Conservation (phyloP, 306 rosid species). For the Urtica urens region DNA sequence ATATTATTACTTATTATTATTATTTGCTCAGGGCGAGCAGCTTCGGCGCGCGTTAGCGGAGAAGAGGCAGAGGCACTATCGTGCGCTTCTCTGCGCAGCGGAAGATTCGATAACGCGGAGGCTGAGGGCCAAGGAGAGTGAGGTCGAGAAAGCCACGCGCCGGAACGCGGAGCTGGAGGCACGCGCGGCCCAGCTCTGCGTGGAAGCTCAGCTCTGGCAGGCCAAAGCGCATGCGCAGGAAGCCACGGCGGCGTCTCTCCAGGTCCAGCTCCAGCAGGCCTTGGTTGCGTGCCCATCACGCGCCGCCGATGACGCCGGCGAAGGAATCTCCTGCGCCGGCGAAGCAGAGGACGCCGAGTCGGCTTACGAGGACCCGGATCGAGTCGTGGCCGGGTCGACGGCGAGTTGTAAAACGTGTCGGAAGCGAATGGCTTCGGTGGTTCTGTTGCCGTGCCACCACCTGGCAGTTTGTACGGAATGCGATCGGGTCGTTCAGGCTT, state of each 20-base stretch:
- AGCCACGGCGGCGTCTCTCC: constrained; percentile 51
- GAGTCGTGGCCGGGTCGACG: constrained; percentile 13
- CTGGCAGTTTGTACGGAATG: constrained; percentile 63
- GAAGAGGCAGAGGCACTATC: constrained; percentile 53
- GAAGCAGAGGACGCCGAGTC: constrained; percentile 87
- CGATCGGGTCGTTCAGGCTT: constrained; percentile 44
- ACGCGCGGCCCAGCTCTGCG: constrained; percentile 63
- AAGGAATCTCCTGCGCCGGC: constrained; percentile 34
- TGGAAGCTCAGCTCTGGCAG: constrained; percentile 76
- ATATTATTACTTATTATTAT: neutral
- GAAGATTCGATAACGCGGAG: constrained; percentile 48
- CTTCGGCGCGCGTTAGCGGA: constrained; percentile 53
- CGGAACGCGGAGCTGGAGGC: constrained; percentile 67
- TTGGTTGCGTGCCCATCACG: constrained; percentile 24
- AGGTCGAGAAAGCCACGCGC: constrained; percentile 56
- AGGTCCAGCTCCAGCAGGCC: constrained; percentile 68
- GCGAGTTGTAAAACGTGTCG: constrained; percentile 60
- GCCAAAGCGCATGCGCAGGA: constrained; percentile 72
- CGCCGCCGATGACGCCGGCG: constrained; percentile 26
- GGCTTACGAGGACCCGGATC: constrained; percentile 58
- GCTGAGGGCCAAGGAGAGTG: constrained; percentile 55
- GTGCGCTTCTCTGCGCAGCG: constrained; percentile 42
- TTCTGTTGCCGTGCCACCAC: constrained; percentile 76
- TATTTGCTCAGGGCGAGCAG: constrained; percentile 49
- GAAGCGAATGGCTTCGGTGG: constrained; percentile 62